These are phyloP conservation scores for Penicillium canescens DNA, from an alignment of 495 filamentous ascomycete genomes.

Conservation along the genomic window DNA sequence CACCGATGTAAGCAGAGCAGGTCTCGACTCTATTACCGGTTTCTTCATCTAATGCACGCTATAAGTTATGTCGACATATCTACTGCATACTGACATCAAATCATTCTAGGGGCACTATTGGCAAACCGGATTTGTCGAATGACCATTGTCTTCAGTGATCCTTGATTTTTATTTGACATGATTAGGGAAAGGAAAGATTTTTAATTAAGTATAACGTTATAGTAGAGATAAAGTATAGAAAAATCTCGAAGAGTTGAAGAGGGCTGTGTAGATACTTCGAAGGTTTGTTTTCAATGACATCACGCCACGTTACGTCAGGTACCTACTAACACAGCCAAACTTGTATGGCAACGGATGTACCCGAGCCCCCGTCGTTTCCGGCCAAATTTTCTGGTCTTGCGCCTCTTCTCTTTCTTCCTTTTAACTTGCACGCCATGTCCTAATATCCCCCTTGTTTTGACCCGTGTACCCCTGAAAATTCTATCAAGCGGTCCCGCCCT, in stretches of 20 bases:
- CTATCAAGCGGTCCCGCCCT: slow-evolving; percentile 16
- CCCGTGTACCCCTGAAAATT: neutral
- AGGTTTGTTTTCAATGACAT: slow-evolving; percentile 21
- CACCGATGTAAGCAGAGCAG: neutral
- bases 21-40: slow-evolving; percentile 9
- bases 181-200: neutral
- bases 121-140: no score
- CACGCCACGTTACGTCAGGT: slow-evolving; percentile 26
- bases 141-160: no score
- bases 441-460: neutral
- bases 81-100: neutral
- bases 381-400: slow-evolving; percentile 4
- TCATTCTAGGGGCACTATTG: no score
- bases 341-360: slow-evolving; percentile 22
- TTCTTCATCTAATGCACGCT: slow-evolving; percentile 2
- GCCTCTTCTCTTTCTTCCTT: neutral
- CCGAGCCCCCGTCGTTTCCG: slow-evolving; percentile 28
- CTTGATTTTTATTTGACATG: no score
- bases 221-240: neutral
- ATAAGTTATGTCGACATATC: neutral
- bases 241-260: neutral
- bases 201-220: neutral
- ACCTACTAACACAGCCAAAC: slow-evolving; percentile 9
- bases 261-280: neutral
- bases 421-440: slow-evolving; percentile 13